Percentiles rank a stretch among this genome's conserved stretches.
phyloP scores from a whole-genome alignment of 2,329 filamentous ascomycete species.

The Tolypocladium amazonense region DNA sequence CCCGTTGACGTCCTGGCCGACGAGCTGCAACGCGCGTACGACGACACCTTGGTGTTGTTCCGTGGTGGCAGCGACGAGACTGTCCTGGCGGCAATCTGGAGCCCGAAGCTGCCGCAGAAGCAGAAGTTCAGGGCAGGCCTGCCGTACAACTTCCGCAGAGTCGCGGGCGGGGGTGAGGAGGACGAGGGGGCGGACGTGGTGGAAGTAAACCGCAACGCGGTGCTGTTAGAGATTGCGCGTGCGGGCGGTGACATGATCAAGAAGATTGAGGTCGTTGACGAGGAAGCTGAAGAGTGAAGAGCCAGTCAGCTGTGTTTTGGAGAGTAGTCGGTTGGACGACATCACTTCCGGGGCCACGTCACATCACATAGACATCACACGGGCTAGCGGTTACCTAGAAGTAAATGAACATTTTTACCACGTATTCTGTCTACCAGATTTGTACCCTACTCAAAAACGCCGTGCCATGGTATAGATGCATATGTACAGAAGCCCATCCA shows the following conservation, averaged over 20 bases:
- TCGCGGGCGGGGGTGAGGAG: conserved; percentile 19
- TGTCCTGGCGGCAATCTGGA: conserved; percentile 49
- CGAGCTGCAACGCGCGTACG: conserved; percentile 59
- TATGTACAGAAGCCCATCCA: conserved; percentile 13
- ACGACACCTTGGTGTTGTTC: conserved; percentile 69
- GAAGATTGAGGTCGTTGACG: conserved; percentile 42
- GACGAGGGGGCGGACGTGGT: conserved; percentile 35
- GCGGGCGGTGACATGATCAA: conserved; percentile 58
- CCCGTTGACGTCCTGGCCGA: conserved; percentile 51
- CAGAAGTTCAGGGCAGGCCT: conserved; percentile 62
- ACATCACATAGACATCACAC: no score
- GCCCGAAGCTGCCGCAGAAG: conserved; percentile 34
- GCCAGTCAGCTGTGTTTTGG: not conserved
- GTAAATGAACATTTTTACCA: conserved; percentile 1
- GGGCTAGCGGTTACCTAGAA: no score
- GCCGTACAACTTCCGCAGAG: conserved; percentile 43
- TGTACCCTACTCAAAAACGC: conserved; percentile 12
- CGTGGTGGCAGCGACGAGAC: conserved; percentile 51
- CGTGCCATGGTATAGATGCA: conserved; percentile 30
- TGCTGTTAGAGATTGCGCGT: conserved; percentile 63
- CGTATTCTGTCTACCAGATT: conserved; percentile 3
- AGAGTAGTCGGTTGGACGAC: not conserved
- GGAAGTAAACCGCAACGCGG: conserved; percentile 54
- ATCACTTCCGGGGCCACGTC: not conserved
- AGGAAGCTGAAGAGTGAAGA: conserved; percentile 3